Evolutionary conservation across 2,329 filamentous ascomycete genomes (phyloP), one percentile per base, ranked within the genome.

Genomic region (Cercospora beticola): DNA sequence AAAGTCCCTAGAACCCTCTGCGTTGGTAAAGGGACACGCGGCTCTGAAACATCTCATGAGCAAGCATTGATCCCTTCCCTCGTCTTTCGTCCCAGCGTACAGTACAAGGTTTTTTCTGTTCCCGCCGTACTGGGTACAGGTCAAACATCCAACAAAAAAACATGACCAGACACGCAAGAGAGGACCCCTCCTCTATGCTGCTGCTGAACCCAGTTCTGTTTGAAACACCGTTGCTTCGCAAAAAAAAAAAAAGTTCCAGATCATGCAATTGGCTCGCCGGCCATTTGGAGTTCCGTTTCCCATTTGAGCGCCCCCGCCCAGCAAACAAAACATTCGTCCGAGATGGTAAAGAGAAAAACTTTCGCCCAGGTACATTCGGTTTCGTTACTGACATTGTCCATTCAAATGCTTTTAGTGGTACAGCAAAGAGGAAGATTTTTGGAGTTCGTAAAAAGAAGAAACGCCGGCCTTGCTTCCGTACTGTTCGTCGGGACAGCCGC

Each of bases 371-470:
- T 49, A 67, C 63, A 62, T 68, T 68, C 61, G 54, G 18, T 23
- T 54, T 71, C 68, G 61, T 66, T 64, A 71, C 52, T 65, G 65
- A 69, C 68, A 68, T 64, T 65, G 43, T 26, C 49, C 57, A 40
- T 64, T 66, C 65, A 65, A 61, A 73, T 74, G 70, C 71, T 74
- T 74, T 73, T 74, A 73, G 67, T 70, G 56, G 71, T 73, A 74
- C 72, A 74, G 60, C 56, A 59, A 31, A 21, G 56, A 2, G 46
- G 18, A 31, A 36, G 31, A 33, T 59, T 59, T 54, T 59, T 59
- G 16, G 16, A 8, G 16, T 3, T 59, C 56, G 56, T 59, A 21
- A 59, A 21, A 14, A 64, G 31, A 36, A 40, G 36, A 26, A 21
- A 62, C 61, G 30, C 21, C 62, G 49, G 64, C 67, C 65, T 66